A percentile compares a stretch with the other conserved stretches of the same genome.
These are phyloP conservation scores for Aspergillus pseudoviridinutans DNA, from an alignment of 2,329 filamentous ascomycete genomes.

Conservation along the genomic window DNA sequence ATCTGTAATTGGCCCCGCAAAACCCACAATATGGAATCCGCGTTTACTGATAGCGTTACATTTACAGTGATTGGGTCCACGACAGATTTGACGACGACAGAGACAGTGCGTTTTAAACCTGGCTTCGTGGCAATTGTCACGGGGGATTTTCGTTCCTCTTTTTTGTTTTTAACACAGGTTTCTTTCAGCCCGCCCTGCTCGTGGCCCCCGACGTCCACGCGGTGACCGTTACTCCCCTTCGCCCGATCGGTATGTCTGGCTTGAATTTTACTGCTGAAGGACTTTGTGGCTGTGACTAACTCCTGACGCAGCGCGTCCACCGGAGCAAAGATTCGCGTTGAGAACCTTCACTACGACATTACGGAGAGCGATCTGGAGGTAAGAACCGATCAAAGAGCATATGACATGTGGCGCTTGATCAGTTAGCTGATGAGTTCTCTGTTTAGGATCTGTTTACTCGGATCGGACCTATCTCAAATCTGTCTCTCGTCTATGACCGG, in stretches of 20 bases:
- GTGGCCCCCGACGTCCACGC: slow-evolving; percentile 38
- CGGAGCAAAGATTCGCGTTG: slow-evolving; percentile 72
- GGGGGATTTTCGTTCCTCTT: background rate
- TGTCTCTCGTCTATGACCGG: slow-evolving; percentile 77
- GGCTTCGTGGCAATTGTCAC: slow-evolving; percentile 1
- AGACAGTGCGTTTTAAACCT: slow-evolving; percentile 37
- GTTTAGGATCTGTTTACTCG: slow-evolving; percentile 71
- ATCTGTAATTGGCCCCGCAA: slow-evolving; percentile 34
- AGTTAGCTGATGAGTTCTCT: background rate
- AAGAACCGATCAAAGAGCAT: slow-evolving; percentile 11
- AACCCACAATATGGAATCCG: background rate
- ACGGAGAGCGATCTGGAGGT: slow-evolving; percentile 80
- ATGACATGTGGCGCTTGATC: background rate
- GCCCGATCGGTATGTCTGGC: slow-evolving; percentile 31
- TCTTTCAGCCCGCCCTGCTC: slow-evolving; percentile 39
- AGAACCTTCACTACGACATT: slow-evolving; percentile 90
- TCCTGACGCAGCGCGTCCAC: slow-evolving; percentile 45
- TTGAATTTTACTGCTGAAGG: background rate
- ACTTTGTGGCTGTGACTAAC: slow-evolving; percentile 3
- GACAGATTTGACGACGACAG: slow-evolving; percentile 79
- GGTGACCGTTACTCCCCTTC: slow-evolving; percentile 34
- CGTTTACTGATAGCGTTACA: background rate
- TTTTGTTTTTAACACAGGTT: slow-evolving; percentile 16
- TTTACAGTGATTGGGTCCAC: slow-evolving; percentile 84
- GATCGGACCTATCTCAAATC: slow-evolving; percentile 67